phyloP scores from a whole-genome alignment of 73 alveolate species.

The Uronychia binucleata region DNA sequence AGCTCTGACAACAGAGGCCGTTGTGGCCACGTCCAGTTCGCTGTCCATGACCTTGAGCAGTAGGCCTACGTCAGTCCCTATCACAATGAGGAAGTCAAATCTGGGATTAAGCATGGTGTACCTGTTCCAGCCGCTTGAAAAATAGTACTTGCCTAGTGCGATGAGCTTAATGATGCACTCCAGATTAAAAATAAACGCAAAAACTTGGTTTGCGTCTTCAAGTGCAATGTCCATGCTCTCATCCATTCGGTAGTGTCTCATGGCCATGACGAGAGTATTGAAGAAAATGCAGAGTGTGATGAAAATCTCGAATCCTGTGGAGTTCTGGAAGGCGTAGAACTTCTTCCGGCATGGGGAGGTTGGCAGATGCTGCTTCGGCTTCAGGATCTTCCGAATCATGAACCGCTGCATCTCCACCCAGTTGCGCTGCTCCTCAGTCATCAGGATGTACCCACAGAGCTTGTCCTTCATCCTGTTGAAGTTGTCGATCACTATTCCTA shows the following conservation, averaged over 20 bases:
- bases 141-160: constrained; percentile 8
- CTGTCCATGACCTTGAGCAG: constrained; percentile 54
- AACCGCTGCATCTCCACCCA: constrained; percentile 47
- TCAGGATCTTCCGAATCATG: constrained; percentile 9
- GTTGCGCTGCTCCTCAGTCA: constrained; percentile 42
- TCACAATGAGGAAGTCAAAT: constrained; percentile 14
- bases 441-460: constrained; percentile 12
- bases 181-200: constrained; percentile 74
- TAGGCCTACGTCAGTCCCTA: constrained; percentile 6
- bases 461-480: constrained; percentile 49
- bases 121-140: not conserved
- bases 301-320: not conserved
- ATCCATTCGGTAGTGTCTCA: constrained; percentile 72
- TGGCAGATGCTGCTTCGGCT: not conserved
- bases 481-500: constrained; percentile 64
- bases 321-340: not conserved
- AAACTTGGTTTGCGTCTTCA: constrained; percentile 64
- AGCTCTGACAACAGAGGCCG: constrained; percentile 40
- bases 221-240: constrained; percentile 46
- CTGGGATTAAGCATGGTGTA: no score
- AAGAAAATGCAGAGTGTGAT: not conserved
- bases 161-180: constrained; percentile 50
- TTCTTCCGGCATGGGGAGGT: not conserved
- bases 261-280: constrained; percentile 30
- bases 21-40: constrained; percentile 5